These are phyloP conservation scores for Klebsormidium nitens DNA, from an alignment of 139 green algal species.

Conservation along the genomic window DNA sequence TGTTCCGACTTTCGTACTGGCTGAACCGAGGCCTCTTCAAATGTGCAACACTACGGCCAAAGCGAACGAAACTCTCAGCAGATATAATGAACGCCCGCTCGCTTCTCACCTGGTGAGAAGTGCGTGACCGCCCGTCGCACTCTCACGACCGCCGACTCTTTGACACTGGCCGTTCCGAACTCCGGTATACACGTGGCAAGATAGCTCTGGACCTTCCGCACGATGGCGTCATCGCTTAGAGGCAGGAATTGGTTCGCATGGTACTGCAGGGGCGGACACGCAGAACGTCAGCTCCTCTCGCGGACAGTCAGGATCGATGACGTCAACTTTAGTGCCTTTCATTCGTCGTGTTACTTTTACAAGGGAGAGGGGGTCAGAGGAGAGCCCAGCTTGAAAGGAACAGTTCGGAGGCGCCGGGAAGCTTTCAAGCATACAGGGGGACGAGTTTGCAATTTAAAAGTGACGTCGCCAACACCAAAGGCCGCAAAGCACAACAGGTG, in stretches of 20 bases:
- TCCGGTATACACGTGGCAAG: conserved; percentile 25
- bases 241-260: conserved; percentile 35
- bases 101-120: conserved; percentile 34
- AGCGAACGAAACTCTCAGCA: not conserved
- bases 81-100: too few species aligned
- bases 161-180: conserved; percentile 15
- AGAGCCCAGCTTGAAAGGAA: not conserved
- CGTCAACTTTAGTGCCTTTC: too few species aligned
- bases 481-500: too few species aligned
- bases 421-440: too few species aligned
- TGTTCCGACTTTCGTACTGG: not conserved
- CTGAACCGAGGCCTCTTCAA: too few species aligned
- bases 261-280: conserved; percentile 20
- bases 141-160: conserved; percentile 24
- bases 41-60: not conserved
- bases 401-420: not conserved
- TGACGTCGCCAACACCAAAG: too few species aligned
- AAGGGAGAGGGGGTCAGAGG: not conserved
- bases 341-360: too few species aligned
- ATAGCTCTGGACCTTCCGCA: conserved; percentile 24
- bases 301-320: not conserved
- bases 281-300: not conserved
- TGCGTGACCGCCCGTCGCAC: conserved; percentile 30
- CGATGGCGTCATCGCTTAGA: conserved; percentile 32
- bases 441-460: too few species aligned